Evolutionary conservation across 176 grass and related monocot species (phyloP).

Genomic region (Oryza nivara): DNA sequence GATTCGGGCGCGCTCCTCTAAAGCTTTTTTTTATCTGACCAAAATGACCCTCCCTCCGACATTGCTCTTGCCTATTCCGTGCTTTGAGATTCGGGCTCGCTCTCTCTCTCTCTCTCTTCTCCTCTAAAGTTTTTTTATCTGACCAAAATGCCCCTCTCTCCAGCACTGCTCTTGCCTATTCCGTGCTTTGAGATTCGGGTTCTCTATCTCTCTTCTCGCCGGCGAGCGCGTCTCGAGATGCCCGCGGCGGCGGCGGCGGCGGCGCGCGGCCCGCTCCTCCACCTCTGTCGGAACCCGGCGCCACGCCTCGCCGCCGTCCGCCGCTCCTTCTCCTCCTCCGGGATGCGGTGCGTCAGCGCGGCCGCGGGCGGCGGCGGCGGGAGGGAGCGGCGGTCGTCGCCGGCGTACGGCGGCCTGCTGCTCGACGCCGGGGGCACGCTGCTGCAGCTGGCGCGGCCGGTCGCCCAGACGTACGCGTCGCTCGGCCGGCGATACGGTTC

Average conservation of each 20-base stretch:
- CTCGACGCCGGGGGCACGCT: constrained; percentile 84
- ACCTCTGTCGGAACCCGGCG: not conserved
- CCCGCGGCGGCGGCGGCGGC: constrained; percentile 12
- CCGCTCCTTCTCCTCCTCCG: not conserved
- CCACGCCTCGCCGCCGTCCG: constrained; percentile 5
- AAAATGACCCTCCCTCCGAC: too few relatives aligned
- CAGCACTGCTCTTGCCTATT: too few relatives aligned
- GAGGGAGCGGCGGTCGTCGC: not conserved
- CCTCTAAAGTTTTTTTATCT: not conserved
- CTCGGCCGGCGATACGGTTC: constrained; percentile 77
- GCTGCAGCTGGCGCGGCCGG: constrained; percentile 70
- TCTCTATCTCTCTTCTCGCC: not conserved
- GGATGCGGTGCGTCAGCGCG: not conserved
- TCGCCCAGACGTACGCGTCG: constrained; percentile 69
- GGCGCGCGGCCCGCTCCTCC: constrained; percentile 20
- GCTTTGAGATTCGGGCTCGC: constrained; percentile 41
- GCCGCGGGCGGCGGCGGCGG: constrained; percentile 6
- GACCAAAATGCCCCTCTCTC: too few relatives aligned
- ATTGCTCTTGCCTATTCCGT: not conserved
- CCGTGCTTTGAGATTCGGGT: constrained; percentile 34
- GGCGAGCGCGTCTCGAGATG: constrained; percentile 35
- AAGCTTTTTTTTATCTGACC: not conserved
- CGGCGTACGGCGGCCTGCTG: constrained; percentile 67
- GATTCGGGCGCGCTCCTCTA: too few relatives aligned
- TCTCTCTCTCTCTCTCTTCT: not conserved